Evolutionary conservation across 345 rosid genomes (phyloP).

Genomic region (Moringa oleifera): DNA sequence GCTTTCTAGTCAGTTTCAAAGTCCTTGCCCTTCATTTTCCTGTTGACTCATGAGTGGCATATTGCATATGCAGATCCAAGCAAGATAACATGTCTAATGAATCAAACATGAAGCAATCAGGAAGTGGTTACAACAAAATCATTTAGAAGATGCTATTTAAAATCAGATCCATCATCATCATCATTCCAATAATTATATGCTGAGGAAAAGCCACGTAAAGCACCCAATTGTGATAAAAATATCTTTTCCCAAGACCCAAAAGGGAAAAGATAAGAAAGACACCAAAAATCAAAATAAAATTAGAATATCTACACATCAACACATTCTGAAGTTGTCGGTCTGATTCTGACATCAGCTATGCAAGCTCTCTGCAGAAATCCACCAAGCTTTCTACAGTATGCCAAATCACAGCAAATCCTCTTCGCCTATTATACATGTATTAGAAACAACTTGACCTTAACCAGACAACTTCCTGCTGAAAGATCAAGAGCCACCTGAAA

Average conservation of each 20-base stretch:
- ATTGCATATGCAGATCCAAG: too few species aligned
- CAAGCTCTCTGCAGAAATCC: conserved; percentile 10
- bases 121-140: too few species aligned
- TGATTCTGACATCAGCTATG: conserved; percentile 15
- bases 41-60: too few species aligned
- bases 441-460: conserved; percentile 6
- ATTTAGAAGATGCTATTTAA: too few species aligned
- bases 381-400: conserved; percentile 8
- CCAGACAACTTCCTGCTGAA: conserved; percentile 3
- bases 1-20: too few species aligned
- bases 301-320: conserved; percentile 20
- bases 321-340: conserved; percentile 5
- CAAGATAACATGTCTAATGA: too few species aligned
- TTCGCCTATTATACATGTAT: conserved; percentile 18
- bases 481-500: conserved; percentile 12
- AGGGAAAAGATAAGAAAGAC: background rate
- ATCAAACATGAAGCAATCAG: too few species aligned
- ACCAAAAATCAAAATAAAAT: background rate
- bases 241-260: conserved; percentile 3
- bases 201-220: background rate
- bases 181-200: background rate
- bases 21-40: too few species aligned
- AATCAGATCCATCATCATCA: background rate
- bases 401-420: conserved; percentile 9
- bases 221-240: conserved; percentile 6